A percentile compares a stretch with the other conserved stretches of the same genome.
Conservation (phyloP, 495 filamentous ascomycete species). For the Venustampulla echinocandica region DNA sequence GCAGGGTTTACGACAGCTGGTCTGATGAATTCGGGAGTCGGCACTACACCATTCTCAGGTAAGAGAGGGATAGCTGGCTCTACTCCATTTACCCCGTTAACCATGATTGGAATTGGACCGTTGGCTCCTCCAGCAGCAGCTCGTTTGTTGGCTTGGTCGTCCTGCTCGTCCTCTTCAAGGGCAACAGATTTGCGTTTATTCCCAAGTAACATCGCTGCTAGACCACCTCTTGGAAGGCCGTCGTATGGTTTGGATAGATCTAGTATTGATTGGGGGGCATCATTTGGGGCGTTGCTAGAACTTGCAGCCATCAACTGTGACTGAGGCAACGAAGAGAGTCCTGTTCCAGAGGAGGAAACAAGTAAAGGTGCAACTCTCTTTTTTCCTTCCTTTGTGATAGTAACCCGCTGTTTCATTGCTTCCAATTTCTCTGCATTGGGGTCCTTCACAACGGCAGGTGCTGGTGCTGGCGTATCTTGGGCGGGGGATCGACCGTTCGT, state of each 20-base stretch:
- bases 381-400: conserved; percentile 92
- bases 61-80: conserved; percentile 53
- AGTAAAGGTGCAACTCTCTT: conserved; percentile 90
- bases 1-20: conserved; percentile 78
- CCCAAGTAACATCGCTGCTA: conserved; percentile 76
- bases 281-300: conserved; percentile 50
- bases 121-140: conserved; percentile 40
- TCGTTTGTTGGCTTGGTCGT: conserved; percentile 54
- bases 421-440: conserved; percentile 61
- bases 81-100: conserved; percentile 68
- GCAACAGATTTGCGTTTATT: conserved; percentile 80
- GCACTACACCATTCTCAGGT: conserved; percentile 48
- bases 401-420: conserved; percentile 79
- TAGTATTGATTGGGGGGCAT: conserved; percentile 74
- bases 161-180: conserved; percentile 54
- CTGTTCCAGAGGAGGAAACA: conserved; percentile 74
- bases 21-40: conserved; percentile 78
- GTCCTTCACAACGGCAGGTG: conserved; percentile 28
- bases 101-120: conserved; percentile 63
- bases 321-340: conserved; percentile 80
- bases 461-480: neutral
- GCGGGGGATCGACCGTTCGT: conserved; percentile 16
- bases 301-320: conserved; percentile 69
- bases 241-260: conserved; percentile 94
- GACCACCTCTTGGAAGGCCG: conserved; percentile 81